phyloP scores from a whole-genome alignment of 441 rosid species.

The Eutrema salsugineum region DNA sequence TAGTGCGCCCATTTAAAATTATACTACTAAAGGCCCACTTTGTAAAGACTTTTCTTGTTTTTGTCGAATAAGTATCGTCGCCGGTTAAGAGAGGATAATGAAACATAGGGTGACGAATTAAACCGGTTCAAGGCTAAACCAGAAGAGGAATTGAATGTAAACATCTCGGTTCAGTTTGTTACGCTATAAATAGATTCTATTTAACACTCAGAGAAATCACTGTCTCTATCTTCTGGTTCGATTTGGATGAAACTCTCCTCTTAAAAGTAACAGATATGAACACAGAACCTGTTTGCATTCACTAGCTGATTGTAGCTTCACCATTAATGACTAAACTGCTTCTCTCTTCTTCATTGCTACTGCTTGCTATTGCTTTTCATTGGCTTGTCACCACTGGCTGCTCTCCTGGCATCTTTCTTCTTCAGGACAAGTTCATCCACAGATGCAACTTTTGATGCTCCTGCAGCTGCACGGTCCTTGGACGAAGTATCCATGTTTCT shows the following conservation, averaged over 20 bases:
- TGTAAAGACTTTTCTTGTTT: too few species aligned
- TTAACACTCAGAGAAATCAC: too few species aligned
- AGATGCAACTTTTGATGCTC: constrained; percentile 40
- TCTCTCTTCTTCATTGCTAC: constrained; percentile 40
- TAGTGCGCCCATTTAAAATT: too few species aligned
- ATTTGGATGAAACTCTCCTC: constrained; percentile 20
- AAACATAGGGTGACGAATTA: too few species aligned
- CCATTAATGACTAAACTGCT: constrained; percentile 62
- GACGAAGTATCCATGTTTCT: constrained; percentile 34
- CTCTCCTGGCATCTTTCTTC: constrained; percentile 59
- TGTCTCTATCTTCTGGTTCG: too few species aligned
- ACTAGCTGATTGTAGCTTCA: constrained; percentile 62
- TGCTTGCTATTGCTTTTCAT: constrained; percentile 40
- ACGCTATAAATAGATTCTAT: too few species aligned
- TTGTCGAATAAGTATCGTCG: too few species aligned
- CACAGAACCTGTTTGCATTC: constrained; percentile 12
- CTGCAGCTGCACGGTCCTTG: constrained; percentile 43
- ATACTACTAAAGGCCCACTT: too few species aligned
- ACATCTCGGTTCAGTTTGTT: too few species aligned
- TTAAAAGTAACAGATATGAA: constrained; percentile 8
- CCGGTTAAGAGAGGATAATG: too few species aligned
- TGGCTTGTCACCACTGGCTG: constrained; percentile 38
- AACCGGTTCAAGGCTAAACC: too few species aligned
- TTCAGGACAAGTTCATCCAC: constrained; percentile 42
- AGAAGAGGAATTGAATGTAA: too few species aligned